Base-by-base conservation (phyloP, 306 rosid species). In the Echinosophora koreensis region DNA sequence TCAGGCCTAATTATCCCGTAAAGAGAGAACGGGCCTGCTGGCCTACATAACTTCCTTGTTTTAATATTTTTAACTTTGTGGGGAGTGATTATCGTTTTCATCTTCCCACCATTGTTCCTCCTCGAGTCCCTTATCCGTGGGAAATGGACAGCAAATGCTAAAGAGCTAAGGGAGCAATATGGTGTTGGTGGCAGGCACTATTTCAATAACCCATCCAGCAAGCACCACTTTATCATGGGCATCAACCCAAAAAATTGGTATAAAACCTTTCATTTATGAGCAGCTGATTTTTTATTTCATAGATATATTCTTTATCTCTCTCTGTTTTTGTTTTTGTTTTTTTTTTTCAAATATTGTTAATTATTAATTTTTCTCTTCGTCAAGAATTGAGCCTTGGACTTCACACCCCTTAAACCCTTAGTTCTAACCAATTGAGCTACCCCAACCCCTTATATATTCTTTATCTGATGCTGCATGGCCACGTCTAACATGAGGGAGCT, bases 161-260 rank as follows among this genome's bases (percentile, higher is more conserved):
- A 32, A 32, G 37, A 62, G 14, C 51, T 44, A 9, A 56, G 42
- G 8, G 3, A 59, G 41, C 60, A 63, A 13, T 1, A 87, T 90
- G 96, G 50, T 37, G 4, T 37, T 37, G 1, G 4, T 34, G 37
- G 41, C 80, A 52, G 73, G 81, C 28, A 68, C 80, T 10, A 7
- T 79, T 63, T 73, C 82, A 77, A 2, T 44, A 12, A 50, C 66
- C 8, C 46, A 63, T 71, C 73, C 85, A 30, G 38, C 80, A 27
- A 77, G 10, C 76, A 69, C 83, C 37, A 11, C 76, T 37, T 35
- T 73, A 28, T 80, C 87, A 30, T 41, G 35, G 74, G 42, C 83
- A 3, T 42, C 86, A 5, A 15, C 13, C 34, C 76, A 51, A 8
- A 83, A 66, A 34, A 51, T 27, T 39, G 96, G 92, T 90, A 73